A percentile compares a stretch with the other conserved stretches of the same genome.
These are phyloP conservation scores for Lactarius psammicola DNA, from an alignment of 768 basidiomycete species.

Conservation along the genomic window DNA sequence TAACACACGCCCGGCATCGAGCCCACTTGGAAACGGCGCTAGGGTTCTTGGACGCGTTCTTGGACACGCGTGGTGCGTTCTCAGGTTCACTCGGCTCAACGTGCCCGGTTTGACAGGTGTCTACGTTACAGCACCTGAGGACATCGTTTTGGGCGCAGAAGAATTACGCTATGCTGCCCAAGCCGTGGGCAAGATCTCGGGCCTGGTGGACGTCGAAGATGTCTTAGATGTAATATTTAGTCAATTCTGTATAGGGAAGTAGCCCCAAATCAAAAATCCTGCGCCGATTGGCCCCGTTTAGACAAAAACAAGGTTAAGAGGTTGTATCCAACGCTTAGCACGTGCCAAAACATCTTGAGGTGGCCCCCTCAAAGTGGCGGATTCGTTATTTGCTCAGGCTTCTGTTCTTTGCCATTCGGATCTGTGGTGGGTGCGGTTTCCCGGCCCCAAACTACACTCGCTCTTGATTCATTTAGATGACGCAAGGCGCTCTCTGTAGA, in stretches of 20 bases:
- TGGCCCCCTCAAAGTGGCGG: too few relatives aligned
- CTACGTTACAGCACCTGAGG: constrained; percentile 49
- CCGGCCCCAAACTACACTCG: neutral
- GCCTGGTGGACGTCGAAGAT: constrained; percentile 78
- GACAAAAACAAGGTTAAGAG: neutral
- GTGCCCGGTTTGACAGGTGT: constrained; percentile 1
- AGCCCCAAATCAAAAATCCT: neutral
- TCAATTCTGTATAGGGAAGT: constrained; percentile 61
- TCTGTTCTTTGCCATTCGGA: constrained; percentile 10
- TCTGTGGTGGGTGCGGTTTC: constrained; percentile 10
- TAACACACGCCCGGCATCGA: constrained; percentile 80
- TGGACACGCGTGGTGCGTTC: constrained; percentile 42
- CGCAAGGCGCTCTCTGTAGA: neutral
- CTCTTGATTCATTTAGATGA: neutral
- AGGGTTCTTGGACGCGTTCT: constrained; percentile 60
- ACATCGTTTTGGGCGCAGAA: constrained; percentile 81
- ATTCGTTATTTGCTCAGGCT: neutral
- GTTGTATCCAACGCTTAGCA: neutral
- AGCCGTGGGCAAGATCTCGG: constrained; percentile 83
- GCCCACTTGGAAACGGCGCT: constrained; percentile 68
- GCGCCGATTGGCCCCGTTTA: too few relatives aligned
- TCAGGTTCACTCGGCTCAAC: neutral
- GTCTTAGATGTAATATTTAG: constrained; percentile 78
- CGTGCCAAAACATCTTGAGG: neutral
- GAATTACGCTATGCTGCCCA: constrained; percentile 83